Base-by-base conservation (phyloP, 345 rosid genomes). In the Moringa oleifera region DNA sequence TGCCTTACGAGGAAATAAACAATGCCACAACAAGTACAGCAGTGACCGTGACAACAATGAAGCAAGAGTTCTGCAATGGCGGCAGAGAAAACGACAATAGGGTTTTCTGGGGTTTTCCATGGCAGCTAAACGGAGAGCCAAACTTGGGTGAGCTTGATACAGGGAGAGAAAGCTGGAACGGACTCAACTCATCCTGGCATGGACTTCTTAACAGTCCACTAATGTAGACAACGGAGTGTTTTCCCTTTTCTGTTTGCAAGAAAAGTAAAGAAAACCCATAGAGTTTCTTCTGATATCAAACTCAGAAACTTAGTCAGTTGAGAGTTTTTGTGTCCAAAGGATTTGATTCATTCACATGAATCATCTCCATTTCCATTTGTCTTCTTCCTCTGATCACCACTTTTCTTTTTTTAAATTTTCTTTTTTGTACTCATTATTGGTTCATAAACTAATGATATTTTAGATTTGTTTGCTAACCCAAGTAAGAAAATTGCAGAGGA, bases 31-130 rank as follows among this genome's bases (percentile, higher is more conserved):
- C 81, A 54, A n/a, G n/a, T n/a, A 63, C 73, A 66, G 81, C 80
- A 6, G 79, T 72, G 56, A 69, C 79, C 13, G 81, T 75, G 4
- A 69, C 86, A 45, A 71, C 90, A 24, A 75, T 75, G 84, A 85
- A 89, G 85, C 88, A 75, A 79, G 95, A 85, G 58, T 68, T 64
- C 2, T 47, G 73, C 65, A 74, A 71, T 45, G 53, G 19, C 23
- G 76, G 62, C 3, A 78, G 74, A 64, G 79, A 78, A 56, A 68
- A 66, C 59, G 85, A 80, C 10, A 73, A 66, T 22, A 80, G 70
- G 77, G 59, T 76, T 24, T 66, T 84, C 53, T 79, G 76, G 85
- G 93, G 91, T 2, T 80, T 77, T 59, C 97, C 93, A 20, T 88
- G 97, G 96, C 91, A 84, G 70, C 63, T 70, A n/a, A 80, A 68